These are phyloP conservation scores for Dimargaris xerosporica DNA, from an alignment of 192 early-diverging fungal genomes.

Conservation along the genomic window DNA sequence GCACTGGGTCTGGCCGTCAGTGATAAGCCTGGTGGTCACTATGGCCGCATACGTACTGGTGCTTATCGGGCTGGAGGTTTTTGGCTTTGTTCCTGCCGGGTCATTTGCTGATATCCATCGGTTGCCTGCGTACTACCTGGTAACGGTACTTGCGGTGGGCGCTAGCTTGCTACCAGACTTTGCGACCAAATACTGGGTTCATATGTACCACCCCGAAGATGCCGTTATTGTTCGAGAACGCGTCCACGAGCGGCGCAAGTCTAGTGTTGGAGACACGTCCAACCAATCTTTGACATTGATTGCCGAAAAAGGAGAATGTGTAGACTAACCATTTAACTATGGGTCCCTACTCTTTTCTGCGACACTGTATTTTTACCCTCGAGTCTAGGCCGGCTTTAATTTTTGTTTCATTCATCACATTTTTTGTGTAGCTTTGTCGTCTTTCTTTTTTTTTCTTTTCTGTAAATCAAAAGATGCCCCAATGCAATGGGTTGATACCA, in stretches of 20 bases:
- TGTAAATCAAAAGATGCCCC: no score
- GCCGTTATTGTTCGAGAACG: constrained; percentile 9
- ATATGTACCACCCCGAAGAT: constrained; percentile 10
- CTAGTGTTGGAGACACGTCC: background rate
- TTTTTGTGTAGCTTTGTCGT: no score
- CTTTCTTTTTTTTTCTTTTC: no score
- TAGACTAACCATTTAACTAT: background rate
- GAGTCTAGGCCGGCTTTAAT: no score
- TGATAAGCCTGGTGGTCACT: background rate
- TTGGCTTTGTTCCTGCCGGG: constrained; percentile 4
- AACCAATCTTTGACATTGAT: constrained; percentile 11
- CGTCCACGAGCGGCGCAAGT: background rate
- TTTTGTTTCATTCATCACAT: no score
- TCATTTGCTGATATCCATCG: constrained; percentile 3
- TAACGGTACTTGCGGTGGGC: background rate
- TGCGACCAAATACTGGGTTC: constrained; percentile 5
- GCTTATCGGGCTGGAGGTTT: constrained; percentile 4
- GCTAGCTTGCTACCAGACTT: background rate
- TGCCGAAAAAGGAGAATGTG: background rate
- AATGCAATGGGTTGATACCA: no score
- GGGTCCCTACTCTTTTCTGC: no score
- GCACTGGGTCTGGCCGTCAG: constrained; percentile 11
- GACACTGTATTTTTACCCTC: no score
- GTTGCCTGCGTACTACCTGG: background rate
- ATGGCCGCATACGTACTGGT: constrained; percentile 2